Conservation (phyloP, 495 filamentous ascomycete genomes). For the Penicillium taxi region DNA sequence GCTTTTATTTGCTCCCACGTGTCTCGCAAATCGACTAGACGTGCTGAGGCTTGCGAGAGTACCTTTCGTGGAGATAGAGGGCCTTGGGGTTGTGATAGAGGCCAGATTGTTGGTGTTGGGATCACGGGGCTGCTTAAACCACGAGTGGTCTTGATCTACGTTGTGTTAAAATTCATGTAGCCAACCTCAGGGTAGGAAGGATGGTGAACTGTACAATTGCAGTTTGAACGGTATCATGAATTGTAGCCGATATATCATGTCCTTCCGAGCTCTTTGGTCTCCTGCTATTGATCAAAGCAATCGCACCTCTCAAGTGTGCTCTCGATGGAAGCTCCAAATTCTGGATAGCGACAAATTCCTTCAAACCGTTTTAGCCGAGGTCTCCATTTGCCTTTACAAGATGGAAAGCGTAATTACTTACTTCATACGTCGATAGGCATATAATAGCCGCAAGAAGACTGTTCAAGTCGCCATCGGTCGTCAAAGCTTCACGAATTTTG, state of each 20-base stretch:
- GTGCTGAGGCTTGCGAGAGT: conserved; percentile 18
- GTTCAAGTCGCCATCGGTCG: conserved; percentile 36
- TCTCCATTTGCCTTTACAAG: neutral
- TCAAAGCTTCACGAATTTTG: conserved; percentile 46
- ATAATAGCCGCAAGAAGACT: conserved; percentile 56
- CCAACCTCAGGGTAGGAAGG: neutral
- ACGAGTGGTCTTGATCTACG: conserved; percentile 23
- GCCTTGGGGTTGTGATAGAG: conserved; percentile 10
- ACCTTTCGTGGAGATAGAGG: conserved; percentile 15
- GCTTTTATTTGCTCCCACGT: conserved; percentile 16
- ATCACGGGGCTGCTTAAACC: conserved; percentile 16
- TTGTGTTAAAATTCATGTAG: neutral
- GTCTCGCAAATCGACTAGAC: conserved; percentile 23
- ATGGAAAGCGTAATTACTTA: conserved; percentile 18
- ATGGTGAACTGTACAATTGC: conserved; percentile 23
- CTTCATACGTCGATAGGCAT: conserved; percentile 58
- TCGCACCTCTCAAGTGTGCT: conserved; percentile 28
- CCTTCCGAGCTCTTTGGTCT: conserved; percentile 9
- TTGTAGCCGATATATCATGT: conserved; percentile 9
- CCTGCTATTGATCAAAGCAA: conserved; percentile 27
- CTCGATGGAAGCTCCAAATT: conserved; percentile 16
- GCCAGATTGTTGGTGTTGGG: conserved; percentile 24
- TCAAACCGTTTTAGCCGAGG: neutral
- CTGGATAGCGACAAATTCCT: conserved; percentile 28
- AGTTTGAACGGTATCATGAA: conserved; percentile 23